phyloP scores from a whole-genome alignment of 768 basidiomycete species.

The Hypsizygus marmoreus region DNA sequence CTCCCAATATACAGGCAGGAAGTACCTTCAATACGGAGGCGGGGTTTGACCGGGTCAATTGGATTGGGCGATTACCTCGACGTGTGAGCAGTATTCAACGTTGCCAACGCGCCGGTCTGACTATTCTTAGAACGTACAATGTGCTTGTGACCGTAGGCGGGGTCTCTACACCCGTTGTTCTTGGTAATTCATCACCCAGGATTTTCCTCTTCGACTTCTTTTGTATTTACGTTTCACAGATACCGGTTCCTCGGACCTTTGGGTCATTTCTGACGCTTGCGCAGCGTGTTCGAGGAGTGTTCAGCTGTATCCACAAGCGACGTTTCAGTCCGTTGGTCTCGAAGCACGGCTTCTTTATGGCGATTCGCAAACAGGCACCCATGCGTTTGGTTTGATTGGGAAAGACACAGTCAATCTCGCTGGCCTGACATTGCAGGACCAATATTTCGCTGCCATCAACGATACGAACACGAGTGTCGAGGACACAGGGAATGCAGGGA shows the following conservation, averaged over 20 bases:
- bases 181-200: slow-evolving; percentile 44
- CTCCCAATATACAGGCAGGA: slow-evolving; percentile 35
- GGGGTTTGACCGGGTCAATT: slow-evolving; percentile 39
- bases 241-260: slow-evolving; percentile 78
- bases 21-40: slow-evolving; percentile 19
- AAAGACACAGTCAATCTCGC: slow-evolving; percentile 58
- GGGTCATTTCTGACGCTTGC: slow-evolving; percentile 68
- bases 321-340: slow-evolving; percentile 48
- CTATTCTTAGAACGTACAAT: slow-evolving; percentile 55
- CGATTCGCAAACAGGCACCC: slow-evolving; percentile 70
- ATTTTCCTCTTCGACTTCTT: neutral
- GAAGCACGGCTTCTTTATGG: slow-evolving; percentile 62
- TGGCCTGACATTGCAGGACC: slow-evolving; percentile 47
- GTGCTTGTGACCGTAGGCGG: slow-evolving; percentile 60
- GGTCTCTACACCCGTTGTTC: slow-evolving; percentile 52
- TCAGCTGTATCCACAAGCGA: slow-evolving; percentile 52
- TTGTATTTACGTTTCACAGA: slow-evolving; percentile 38
- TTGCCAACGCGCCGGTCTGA: neutral
- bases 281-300: slow-evolving; percentile 35
- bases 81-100: slow-evolving; percentile 45
- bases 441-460: slow-evolving; percentile 68
- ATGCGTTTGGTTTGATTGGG: slow-evolving; percentile 65
- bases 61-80: slow-evolving; percentile 66
- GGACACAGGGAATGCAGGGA: slow-evolving; percentile 60
- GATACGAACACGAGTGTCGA: slow-evolving; percentile 66